Evolutionary conservation across 1,284 basidiomycete species (phyloP), one percentile per base, ranked within the genome.

Genomic region (Wallemia hederae): DNA sequence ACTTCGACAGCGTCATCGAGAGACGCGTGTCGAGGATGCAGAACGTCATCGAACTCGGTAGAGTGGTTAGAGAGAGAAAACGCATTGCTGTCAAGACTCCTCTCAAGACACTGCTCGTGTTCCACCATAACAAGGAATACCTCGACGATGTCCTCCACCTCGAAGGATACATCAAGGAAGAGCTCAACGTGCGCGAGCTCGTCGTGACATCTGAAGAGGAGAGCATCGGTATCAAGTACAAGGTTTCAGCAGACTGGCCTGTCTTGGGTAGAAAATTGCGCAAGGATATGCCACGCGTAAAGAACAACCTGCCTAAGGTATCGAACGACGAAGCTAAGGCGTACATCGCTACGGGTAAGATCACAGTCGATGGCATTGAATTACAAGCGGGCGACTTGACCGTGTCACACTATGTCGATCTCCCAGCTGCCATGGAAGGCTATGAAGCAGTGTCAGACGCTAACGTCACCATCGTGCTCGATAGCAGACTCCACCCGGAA

Each of bases 1-100:
- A 97, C 74, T 90, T 96, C 70, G 89, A 99, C 71, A 79, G 77
- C n/a, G 83, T 83, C 67, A 94, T 99, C 65, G 90, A 97, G 74
- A 80, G 91, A 60, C 85, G 92, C 72, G 88, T 98, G 58, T 80
- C 85, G 72, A 81, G 90, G 26, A 88, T 98, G 81, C 90, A 96
- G 71, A 77, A 81, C 15, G 85, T 98, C 68, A 96, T 98, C 65
- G 90, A 97, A 63, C 75, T 99, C 63, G 83, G 84, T 22, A 80
- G 94, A 65, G 82, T 83, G 65, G 78, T 97, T 65, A 83, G 94
- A 62, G 91, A 97, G 72, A 80, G 80, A 67, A 81, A 86, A 69
- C 87, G 80, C 61, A 72, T 97, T 60, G 85, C 85, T n/a, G 76
- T 92, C 66, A 94, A 94, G 85, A 88, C 85, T 2, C 94, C 94